Evolutionary conservation across 768 basidiomycete genomes (phyloP).

Genomic region (Rhodocollybia butyracea): DNA sequence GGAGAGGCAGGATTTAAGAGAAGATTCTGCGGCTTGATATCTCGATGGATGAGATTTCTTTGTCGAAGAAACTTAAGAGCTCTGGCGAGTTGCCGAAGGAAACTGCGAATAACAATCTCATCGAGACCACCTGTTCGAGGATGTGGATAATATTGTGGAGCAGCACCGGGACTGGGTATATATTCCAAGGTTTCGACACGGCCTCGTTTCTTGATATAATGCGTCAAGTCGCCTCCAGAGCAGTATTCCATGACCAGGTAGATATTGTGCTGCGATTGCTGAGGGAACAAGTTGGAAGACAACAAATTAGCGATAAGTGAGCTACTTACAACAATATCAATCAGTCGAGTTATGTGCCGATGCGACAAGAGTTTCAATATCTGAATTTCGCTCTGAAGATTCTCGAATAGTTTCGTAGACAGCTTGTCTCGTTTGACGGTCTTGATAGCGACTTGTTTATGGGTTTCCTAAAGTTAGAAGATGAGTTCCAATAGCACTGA

Average conservation of each 20-base stretch:
- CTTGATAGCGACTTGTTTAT: conserved; percentile 87
- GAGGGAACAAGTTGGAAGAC: neutral
- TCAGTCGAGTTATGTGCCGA: conserved; percentile 87
- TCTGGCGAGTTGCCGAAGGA: conserved; percentile 87
- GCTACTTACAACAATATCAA: conserved; percentile 80
- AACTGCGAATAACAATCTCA: conserved; percentile 87
- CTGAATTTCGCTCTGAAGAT: conserved; percentile 96
- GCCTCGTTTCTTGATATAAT: conserved; percentile 98
- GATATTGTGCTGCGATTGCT: conserved; percentile 76
- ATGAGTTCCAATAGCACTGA: neutral
- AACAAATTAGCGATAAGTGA: neutral
- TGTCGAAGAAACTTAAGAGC: conserved; percentile 91
- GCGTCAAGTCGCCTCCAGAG: conserved; percentile 91
- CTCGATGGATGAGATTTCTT: conserved; percentile 89
- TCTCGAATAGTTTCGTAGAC: conserved; percentile 91
- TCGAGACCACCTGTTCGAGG: conserved; percentile 88
- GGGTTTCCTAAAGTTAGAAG: conserved; percentile 55
- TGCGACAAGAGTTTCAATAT: conserved; percentile 94
- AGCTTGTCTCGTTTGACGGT: conserved; percentile 86
- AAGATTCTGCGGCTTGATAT: conserved; percentile 98
- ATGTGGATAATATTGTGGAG: conserved; percentile 86
- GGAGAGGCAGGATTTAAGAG: conserved; percentile 80
- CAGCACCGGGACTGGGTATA: conserved; percentile 60
- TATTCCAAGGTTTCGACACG: conserved; percentile 88
- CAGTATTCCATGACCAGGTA: conserved; percentile 99